Base-by-base conservation (phyloP, 106 monocot genomes). In the Iris macrosiphon region DNA sequence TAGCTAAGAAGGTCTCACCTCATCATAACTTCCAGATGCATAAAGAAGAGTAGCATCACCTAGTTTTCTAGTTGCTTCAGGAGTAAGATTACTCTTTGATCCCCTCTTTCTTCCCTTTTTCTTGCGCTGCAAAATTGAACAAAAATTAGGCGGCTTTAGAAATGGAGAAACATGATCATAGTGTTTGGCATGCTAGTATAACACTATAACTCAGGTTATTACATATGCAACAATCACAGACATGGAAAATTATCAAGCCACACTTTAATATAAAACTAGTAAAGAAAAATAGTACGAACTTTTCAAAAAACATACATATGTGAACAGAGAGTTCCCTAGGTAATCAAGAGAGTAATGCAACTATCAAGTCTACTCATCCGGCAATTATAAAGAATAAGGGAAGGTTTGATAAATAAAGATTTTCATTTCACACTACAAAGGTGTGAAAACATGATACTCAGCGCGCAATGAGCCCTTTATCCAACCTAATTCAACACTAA, bases 11-110 rank as follows among this genome's bases (percentile, higher is more conserved):
- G 31, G 30, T 20, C 55, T 59, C 4, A 88, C 93, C 82, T 86
- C 72, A 43, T 74, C 54, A 54, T 79, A 90, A 35, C 60, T 49
- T 64, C 74, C 79, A 60, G 74, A 74, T 72, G 90, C 79, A 77
- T 83, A 86, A 72, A 64, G 62, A 51, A 89, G 79, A 58, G 82
- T 96, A 41, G 91, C 91, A 64, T 98, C 91, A 45, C 83, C 91
- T 75, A 98, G 56, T 62, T 78, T 98, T 49, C 46, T 72, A 31
- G 64, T 57, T 11, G 91, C 63, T 78, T 84, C 91, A 39, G 90
- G 87, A 57, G 23, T 84, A 35, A 71, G 71, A n/a, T 78, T 91
- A 29, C 75, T 83, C 59, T 52, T 83, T 39, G 74, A 71, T 31
- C 91, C 87, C 46, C 70, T 83, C 60, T 58, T 66, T 63, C 87